phyloP scores from a whole-genome alignment of 495 filamentous ascomycete genomes.

The Jackrogersella minutella region DNA sequence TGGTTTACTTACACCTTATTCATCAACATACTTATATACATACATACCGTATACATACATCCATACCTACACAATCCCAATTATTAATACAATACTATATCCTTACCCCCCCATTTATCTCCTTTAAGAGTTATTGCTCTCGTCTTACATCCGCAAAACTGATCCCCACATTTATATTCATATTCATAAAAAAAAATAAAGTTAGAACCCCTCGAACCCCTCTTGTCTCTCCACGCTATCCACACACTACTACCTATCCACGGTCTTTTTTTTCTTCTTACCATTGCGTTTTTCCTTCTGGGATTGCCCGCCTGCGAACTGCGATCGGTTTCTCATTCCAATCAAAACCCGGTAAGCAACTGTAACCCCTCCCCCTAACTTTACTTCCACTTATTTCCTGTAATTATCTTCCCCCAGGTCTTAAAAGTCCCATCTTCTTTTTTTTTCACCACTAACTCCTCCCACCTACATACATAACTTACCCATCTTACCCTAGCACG shows the following conservation, averaged over 20 bases:
- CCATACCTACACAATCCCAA: neutral
- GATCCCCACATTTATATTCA: conserved; percentile 35
- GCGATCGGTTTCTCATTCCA: conserved; percentile 34
- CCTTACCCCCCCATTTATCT: conserved; percentile 1
- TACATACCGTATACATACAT: neutral
- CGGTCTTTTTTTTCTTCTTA: conserved; percentile 1
- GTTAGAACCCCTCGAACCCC: conserved; percentile 17
- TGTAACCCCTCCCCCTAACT: conserved; percentile 24
- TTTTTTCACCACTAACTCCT: neutral
- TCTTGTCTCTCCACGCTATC: conserved; percentile 16
- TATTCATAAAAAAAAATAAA: conserved; percentile 21
- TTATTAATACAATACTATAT: conserved; percentile 21
- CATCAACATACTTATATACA: neutral
- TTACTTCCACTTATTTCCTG: neutral
- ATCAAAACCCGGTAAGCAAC: conserved; percentile 29
- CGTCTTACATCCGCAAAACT: conserved; percentile 18
- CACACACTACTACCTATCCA: neutral
- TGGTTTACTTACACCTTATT: neutral
- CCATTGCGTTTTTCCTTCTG: neutral
- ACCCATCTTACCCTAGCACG: conserved; percentile 14
- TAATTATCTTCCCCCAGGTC: neutral
- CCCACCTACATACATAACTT: neutral
- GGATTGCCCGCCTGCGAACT: conserved; percentile 35
- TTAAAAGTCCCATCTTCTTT: conserved; percentile 11
- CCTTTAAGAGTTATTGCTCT: neutral